phyloP scores from a whole-genome alignment of 163 green algal genomes.

The Scenedesmus sp. region DNA sequence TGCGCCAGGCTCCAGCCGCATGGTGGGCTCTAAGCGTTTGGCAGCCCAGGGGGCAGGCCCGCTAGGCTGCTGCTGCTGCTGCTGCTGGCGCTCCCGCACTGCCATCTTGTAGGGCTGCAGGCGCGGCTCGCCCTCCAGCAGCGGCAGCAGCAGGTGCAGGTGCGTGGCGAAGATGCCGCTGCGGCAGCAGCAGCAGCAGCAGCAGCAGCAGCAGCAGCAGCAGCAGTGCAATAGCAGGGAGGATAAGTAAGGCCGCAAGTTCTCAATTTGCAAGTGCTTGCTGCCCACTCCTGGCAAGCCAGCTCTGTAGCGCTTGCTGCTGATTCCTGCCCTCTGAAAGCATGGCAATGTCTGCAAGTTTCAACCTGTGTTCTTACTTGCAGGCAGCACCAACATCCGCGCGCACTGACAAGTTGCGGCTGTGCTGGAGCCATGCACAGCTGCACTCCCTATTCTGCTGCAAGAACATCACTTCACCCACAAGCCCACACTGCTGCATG shows the following conservation, averaged over 20 bases:
- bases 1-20: constrained; percentile 67
- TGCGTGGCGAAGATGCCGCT: constrained; percentile 92
- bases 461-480: too few species aligned
- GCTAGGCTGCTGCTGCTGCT: neutral
- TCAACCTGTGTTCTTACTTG: too few species aligned
- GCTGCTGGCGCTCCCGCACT: neutral
- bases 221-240: neutral
- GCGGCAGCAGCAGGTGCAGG: constrained; percentile 83
- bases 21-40: constrained; percentile 56
- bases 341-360: too few species aligned
- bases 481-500: too few species aligned
- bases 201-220: neutral
- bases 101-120: constrained; percentile 32
- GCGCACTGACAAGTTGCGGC: neutral
- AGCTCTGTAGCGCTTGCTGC: too few species aligned
- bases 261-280: neutral
- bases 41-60: neutral
- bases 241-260: neutral
- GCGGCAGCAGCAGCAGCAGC: constrained; percentile 60
- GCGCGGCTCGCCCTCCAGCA: neutral
- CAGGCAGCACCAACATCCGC: too few species aligned
- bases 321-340: too few species aligned
- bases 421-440: neutral
- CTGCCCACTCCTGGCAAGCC: neutral
- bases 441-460: too few species aligned